Evolutionary conservation across 2,329 filamentous ascomycete species (phyloP).

Genomic region (Geoglossum cookeanum): DNA sequence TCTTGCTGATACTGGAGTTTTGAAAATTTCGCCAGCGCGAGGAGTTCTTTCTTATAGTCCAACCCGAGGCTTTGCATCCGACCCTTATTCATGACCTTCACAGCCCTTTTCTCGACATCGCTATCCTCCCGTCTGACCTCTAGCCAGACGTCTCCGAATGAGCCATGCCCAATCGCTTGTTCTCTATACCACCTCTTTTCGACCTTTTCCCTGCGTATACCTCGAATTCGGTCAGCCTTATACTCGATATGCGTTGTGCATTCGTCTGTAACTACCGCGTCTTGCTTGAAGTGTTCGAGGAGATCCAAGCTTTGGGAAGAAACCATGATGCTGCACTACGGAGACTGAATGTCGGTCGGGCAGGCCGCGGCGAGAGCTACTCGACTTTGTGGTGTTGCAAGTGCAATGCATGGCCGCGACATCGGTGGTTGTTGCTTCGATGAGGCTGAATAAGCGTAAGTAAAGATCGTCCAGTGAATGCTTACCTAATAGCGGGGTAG

Average conservation of each 20-base stretch:
- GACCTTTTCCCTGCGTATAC: neutral
- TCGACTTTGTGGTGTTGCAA: too few relatives aligned
- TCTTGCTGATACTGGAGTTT: constrained; percentile 7
- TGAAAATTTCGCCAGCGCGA: constrained; percentile 3
- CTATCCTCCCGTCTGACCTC: neutral
- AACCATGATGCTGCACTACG: neutral
- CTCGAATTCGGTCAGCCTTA: neutral
- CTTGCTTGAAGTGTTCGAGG: constrained; percentile 2
- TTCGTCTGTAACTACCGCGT: neutral
- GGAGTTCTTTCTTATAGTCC: constrained; percentile 4
- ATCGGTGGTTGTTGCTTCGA: too few relatives aligned
- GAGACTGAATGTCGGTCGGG: neutral
- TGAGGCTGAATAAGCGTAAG: too few relatives aligned
- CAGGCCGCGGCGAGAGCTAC: too few relatives aligned
- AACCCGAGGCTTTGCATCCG: neutral
- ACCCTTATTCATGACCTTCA: constrained; percentile 3
- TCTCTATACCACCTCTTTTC: constrained; percentile 2
- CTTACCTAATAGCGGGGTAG: too few relatives aligned
- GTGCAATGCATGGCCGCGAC: too few relatives aligned
- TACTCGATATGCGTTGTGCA: constrained; percentile 1
- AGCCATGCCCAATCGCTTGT: neutral
- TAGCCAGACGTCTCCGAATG: constrained; percentile 5
- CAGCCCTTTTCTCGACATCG: neutral
- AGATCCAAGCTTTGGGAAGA: neutral
- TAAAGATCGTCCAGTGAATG: too few relatives aligned